phyloP scores from a whole-genome alignment of 1,139 yeast genomes.

The Debaryomyces sp. region DNA sequence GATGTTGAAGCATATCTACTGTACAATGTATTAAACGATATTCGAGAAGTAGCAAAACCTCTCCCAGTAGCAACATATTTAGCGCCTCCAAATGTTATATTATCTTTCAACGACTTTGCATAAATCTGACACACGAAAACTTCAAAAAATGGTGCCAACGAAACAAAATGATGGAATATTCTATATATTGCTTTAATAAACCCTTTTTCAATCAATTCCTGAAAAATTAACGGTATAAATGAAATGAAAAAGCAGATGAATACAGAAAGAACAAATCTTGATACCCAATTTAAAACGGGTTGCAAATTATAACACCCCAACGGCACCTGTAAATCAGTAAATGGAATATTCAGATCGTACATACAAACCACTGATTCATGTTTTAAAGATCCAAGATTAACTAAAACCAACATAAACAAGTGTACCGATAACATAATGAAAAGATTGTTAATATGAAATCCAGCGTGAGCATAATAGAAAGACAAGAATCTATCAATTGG shows the following conservation, averaged over 20 bases:
- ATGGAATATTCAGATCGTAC: conserved; percentile 46
- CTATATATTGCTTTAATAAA: conserved; percentile 47
- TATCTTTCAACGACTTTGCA: conserved; percentile 50
- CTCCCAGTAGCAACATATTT: conserved; percentile 58
- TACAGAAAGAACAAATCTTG: conserved; percentile 51
- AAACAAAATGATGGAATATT: conserved; percentile 48
- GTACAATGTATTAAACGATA: conserved; percentile 46
- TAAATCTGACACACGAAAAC: conserved; percentile 56
- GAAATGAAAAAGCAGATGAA: conserved; percentile 52
- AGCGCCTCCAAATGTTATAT: conserved; percentile 56
- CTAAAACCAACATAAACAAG: conserved; percentile 46
- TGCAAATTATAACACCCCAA: conserved; percentile 49
- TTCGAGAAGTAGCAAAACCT: conserved; percentile 54
- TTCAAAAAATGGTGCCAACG: conserved; percentile 56
- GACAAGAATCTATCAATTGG: conserved; percentile 56
- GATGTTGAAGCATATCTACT: conserved; percentile 51
- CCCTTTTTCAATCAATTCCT: conserved; percentile 55
- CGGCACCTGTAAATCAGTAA: conserved; percentile 50
- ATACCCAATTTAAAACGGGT: conserved; percentile 54
- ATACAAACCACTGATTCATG: conserved; percentile 50
- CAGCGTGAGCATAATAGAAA: conserved; percentile 59
- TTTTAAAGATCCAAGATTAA: conserved; percentile 51
- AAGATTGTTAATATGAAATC: conserved; percentile 56
- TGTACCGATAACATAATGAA: conserved; percentile 53
- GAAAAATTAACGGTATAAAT: conserved; percentile 52